A percentile compares a stretch with the other conserved stretches of the same genome.
These are phyloP conservation scores for Tetracladium setigerum DNA, from an alignment of 495 filamentous ascomycete species.

Conservation along the genomic window DNA sequence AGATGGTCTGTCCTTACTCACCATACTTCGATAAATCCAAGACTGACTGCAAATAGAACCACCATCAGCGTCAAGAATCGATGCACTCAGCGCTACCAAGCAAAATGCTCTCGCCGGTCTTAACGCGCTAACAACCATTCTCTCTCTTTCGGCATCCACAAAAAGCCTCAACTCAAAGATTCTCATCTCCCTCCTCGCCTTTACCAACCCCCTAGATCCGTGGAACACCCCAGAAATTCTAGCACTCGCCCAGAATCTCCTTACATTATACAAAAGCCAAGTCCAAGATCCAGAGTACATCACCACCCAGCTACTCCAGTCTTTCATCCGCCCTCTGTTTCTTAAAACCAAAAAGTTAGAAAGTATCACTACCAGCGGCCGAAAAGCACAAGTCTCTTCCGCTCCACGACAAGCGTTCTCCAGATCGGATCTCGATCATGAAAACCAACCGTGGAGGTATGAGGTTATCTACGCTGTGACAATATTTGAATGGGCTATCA, in stretches of 20 bases:
- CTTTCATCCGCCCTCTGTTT: slow-evolving; percentile 61
- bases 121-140: slow-evolving; percentile 15
- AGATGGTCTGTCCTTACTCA: slow-evolving; percentile 1
- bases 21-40: not conserved
- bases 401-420: slow-evolving; percentile 30
- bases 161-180: slow-evolving; percentile 1
- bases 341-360: slow-evolving; percentile 49
- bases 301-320: slow-evolving; percentile 44
- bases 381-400: slow-evolving; percentile 47
- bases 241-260: slow-evolving; percentile 29
- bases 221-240: slow-evolving; percentile 41
- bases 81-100: slow-evolving; percentile 1
- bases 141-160: slow-evolving; percentile 20
- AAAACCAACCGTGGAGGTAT: slow-evolving; percentile 68
- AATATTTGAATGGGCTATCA: slow-evolving; percentile 59
- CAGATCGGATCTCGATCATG: slow-evolving; percentile 37
- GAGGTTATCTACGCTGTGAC: slow-evolving; percentile 51
- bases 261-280: slow-evolving; percentile 30
- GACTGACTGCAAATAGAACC: slow-evolving; percentile 1
- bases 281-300: slow-evolving; percentile 28
- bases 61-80: not conserved
- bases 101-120: slow-evolving; percentile 4
- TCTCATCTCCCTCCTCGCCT: slow-evolving; percentile 34
- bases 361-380: slow-evolving; percentile 52
- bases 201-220: slow-evolving; percentile 40